Conservation (phyloP, 352 stramenopile genomes). For the Globisporangium acanthophoron region DNA sequence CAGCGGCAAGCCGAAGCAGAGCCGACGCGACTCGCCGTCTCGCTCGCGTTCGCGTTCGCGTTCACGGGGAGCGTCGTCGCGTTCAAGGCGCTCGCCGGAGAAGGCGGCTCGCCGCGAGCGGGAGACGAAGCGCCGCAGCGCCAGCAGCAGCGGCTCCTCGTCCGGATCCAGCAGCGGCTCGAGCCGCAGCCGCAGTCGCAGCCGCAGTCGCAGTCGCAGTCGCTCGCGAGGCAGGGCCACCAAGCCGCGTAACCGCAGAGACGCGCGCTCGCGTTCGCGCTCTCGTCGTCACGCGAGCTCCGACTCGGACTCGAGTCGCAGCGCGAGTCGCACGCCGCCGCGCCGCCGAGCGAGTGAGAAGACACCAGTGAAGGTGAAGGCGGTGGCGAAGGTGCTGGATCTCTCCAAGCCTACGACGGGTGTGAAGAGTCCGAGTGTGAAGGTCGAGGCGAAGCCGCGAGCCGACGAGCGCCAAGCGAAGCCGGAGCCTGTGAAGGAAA, state of each 20-base stretch:
- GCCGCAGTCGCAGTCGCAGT: conserved; percentile 13
- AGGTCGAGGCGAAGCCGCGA: conserved; percentile 3
- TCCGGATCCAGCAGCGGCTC: conserved; percentile 17
- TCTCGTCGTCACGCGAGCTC: conserved; percentile 3
- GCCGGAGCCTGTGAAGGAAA: neutral
- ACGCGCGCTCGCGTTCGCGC: neutral
- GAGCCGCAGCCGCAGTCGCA: conserved; percentile 14
- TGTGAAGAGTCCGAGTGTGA: conserved; percentile 3
- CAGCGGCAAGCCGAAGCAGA: neutral
- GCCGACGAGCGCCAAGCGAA: conserved; percentile 3
- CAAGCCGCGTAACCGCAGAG: neutral
- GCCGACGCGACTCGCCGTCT: neutral
- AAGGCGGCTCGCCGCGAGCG: conserved; percentile 1
- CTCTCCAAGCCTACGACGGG: conserved; percentile 9
- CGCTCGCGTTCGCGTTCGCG: conserved; percentile 8
- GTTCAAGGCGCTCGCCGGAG: neutral
- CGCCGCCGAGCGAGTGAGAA: neutral
- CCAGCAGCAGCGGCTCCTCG: conserved; percentile 17
- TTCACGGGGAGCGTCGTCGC: neutral
- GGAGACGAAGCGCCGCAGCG: conserved; percentile 5
- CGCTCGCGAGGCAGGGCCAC: conserved; percentile 3
- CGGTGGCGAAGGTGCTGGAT: conserved; percentile 9
- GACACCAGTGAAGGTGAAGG: neutral
- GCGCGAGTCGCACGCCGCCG: conserved; percentile 6
- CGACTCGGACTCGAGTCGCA: conserved; percentile 10